Base-by-base conservation (phyloP, 2,329 filamentous ascomycete genomes). In the Pseudopyrenochaeta lycopersici region DNA sequence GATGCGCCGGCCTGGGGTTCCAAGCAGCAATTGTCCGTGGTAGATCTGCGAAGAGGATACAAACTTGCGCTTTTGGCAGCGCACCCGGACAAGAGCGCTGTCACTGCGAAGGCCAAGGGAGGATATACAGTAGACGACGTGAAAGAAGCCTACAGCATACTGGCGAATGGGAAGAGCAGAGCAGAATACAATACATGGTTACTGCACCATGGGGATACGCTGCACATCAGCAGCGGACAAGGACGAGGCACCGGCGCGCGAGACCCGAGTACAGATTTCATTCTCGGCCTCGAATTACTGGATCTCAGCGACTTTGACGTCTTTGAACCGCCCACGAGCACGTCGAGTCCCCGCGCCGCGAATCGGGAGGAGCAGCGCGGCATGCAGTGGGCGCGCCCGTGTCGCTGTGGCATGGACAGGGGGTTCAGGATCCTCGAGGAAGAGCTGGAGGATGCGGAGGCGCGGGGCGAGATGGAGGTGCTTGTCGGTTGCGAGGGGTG, bases 401-500 rank as follows among this genome's bases (percentile, higher is more conserved):
- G 86, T 73, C 76, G 85, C 17, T 88, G 86, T 70, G 85, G 85
- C n/a, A 81, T 82, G 56, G 78, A 81, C 27, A 74, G 72, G 21
- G 85, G 84, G 0, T 88, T 86, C 60, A 48, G 80, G 17, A 78
- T 88, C 6, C 76, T 74, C 0, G 85, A 88, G 65, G 62, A 72
- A 3, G 84, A 88, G 64, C 65, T 88, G 27, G 81, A 81, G 53
- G 69, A 70, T 54, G 82, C 84, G 62, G 77, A 74, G 31, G 76
- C 77, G 44, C 77, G 78, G 59, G 84, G 84, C 2, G 85, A 80
- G 58, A 83, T 80, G 20, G 86, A 88, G 73, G 76, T 88, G 54
- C 74, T 86, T 40, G 79, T 85, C 15, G 85, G 84, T 2, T 88
- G 86, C 76, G 77, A 78, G 51, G 85, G 86, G 31, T 88, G 86